Base-by-base conservation (phyloP, 2,329 filamentous ascomycete genomes). In the Trichoderma hamatum region DNA sequence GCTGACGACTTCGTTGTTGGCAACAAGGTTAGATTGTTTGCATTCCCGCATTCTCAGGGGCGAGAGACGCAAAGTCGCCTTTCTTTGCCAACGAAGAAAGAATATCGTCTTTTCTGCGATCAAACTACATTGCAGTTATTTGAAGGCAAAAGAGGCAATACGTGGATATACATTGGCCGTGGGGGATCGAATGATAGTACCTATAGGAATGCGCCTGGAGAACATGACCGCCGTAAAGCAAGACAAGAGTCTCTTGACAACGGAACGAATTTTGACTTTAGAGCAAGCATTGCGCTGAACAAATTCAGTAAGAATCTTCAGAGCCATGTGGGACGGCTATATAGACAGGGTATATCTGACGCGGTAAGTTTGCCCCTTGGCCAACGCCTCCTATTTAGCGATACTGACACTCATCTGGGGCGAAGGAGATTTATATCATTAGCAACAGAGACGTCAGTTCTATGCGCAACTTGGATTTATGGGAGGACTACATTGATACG, bases 381-480 rank as follows among this genome's bases (percentile, higher is more conserved):
- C 2, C 32, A 28, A 28, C 2, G 4, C 5, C 14, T 52, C 6
- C 24, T 28, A 28, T n/a, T 52, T 68, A n/a, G 43, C 73, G 19
- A 56, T 34, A 34, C 54, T 56, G 28, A 56, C 54, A 11, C 21
- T 49, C 46, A 1, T 66, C 16, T 61, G 52, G 39, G 10, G 26
- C 7, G 21, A 49, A 81, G 79, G 80, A 82, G 70, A 75, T 82
- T 10, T 82, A 82, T 60, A 76, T 81, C 7, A 82, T 82, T 63
- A 82, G 79, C 70, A 82, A 82, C 69, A 73, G 79, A 56, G 81
- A 82, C 68, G 71, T 78, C 54, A 70, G 74, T 32, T 79, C 79
- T 0, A 76, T 82, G 72, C 72, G 72, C 32, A 72, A 74, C 34
- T 75, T 82, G 1, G 81, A 82, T 67, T 71, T 80, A 13, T 82